These are phyloP conservation scores for Rubroboletus pulcherrimus DNA, from an alignment of 768 basidiomycete species.

Conservation along the genomic window DNA sequence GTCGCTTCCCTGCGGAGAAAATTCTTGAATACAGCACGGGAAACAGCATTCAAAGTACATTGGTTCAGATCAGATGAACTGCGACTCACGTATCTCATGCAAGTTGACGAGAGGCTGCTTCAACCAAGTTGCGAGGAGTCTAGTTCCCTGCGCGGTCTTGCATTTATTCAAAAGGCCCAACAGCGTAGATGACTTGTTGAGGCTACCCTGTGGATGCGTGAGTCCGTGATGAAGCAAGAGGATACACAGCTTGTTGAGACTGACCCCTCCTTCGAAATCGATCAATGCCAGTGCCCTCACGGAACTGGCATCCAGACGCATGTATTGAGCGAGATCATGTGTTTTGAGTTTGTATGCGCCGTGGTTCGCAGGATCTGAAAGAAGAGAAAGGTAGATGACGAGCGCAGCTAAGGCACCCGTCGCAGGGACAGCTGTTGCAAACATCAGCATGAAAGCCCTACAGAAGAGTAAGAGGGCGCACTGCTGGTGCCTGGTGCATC, in stretches of 20 bases:
- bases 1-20: slow-evolving; percentile 62
- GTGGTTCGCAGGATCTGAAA: slow-evolving; percentile 73
- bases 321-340: slow-evolving; percentile 91
- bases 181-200: slow-evolving; percentile 79
- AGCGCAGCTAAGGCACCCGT: slow-evolving; percentile 81
- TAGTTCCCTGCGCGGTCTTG: slow-evolving; percentile 91
- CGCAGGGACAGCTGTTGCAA: slow-evolving; percentile 57
- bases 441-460: background rate
- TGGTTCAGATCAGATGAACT: background rate
- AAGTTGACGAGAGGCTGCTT: slow-evolving; percentile 94
- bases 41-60: background rate
- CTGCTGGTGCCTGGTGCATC: slow-evolving; percentile 14
- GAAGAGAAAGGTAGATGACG: slow-evolving; percentile 74
- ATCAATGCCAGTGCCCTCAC: slow-evolving; percentile 84
- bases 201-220: slow-evolving; percentile 40
- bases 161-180: slow-evolving; percentile 91
- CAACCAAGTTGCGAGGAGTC: slow-evolving; percentile 86
- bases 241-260: slow-evolving; percentile 1
- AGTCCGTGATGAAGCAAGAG: background rate
- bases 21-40: background rate
- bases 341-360: slow-evolving; percentile 76
- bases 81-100: slow-evolving; percentile 80
- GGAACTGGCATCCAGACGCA: slow-evolving; percentile 95
- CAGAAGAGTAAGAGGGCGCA: background rate
- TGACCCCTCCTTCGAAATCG: slow-evolving; percentile 52